phyloP scores from a whole-genome alignment of 1,139 yeast genomes.

The Pichia sp. region DNA sequence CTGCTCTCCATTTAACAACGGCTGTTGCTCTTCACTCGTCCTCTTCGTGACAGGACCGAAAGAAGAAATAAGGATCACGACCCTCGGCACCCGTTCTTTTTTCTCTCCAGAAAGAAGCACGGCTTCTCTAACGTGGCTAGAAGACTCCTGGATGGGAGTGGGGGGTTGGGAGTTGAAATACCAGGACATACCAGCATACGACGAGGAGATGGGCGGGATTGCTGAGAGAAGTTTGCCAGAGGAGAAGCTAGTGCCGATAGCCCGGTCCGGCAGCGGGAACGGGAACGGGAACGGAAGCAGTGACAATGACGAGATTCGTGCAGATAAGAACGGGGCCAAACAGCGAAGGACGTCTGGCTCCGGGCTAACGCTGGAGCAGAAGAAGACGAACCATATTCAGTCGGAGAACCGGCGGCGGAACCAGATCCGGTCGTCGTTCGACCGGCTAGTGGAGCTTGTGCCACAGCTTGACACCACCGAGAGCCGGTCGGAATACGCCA shows the following conservation, averaged over 20 bases:
- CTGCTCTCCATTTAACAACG: no score
- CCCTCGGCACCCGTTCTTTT: not conserved
- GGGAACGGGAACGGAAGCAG: not conserved
- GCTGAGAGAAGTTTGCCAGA: not conserved
- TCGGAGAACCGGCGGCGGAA: constrained; percentile 41
- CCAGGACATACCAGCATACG: no score
- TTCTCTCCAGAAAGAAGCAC: not conserved
- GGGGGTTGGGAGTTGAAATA: no score
- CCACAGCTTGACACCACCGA: constrained; percentile 36
- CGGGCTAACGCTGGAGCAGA: constrained; percentile 34
- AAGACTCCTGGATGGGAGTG: no score
- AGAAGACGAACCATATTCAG: constrained; percentile 38
- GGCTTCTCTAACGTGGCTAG: not conserved
- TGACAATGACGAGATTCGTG: not conserved
- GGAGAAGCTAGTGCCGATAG: not conserved
- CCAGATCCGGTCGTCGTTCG: constrained; percentile 38
- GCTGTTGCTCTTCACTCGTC: not conserved
- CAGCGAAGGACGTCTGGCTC: not conserved
- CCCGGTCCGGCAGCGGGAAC: not conserved
- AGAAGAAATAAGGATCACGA: not conserved
- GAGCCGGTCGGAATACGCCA: constrained; percentile 37
- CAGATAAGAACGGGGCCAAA: not conserved
- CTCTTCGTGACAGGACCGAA: not conserved
- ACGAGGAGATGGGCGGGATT: not conserved
- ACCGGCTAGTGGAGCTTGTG: constrained; percentile 36